A percentile compares a stretch with the other conserved stretches of the same genome.
Conservation (phyloP, 169 alveolate genomes). For the Hepatocystis sp. region DNA sequence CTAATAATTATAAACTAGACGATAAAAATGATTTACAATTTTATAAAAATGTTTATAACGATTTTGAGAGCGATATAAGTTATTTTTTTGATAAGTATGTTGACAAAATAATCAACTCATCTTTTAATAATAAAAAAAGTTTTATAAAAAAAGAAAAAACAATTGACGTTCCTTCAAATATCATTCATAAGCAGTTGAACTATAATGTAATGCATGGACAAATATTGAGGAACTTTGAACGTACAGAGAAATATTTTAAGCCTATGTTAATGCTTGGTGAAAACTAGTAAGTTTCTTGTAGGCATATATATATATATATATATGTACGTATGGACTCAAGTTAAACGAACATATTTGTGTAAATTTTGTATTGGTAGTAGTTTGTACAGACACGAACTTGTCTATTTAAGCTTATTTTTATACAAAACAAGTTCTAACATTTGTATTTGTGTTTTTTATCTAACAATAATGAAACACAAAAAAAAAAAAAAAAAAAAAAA, state of each 20-base stretch:
- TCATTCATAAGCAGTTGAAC: slow-evolving; percentile 14
- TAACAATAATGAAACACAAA: too few species aligned
- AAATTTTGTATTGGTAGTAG: too few species aligned
- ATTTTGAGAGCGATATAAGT: slow-evolving; percentile 50
- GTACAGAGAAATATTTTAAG: slow-evolving; percentile 10
- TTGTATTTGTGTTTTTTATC: too few species aligned
- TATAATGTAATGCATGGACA: slow-evolving; percentile 8
- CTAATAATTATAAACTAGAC: neutral
- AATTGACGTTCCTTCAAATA: neutral
- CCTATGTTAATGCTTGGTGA: neutral
- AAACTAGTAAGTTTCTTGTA: slow-evolving; percentile 1
- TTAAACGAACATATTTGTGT: neutral
- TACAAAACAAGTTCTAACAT: too few species aligned
- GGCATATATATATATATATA: neutral
- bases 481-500: too few species aligned
- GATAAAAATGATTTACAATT: neutral
- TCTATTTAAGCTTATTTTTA: too few species aligned
- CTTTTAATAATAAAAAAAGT: slow-evolving; percentile 1
- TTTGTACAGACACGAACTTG: too few species aligned
- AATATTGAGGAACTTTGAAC: slow-evolving; percentile 15
- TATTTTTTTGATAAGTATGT: slow-evolving; percentile 24
- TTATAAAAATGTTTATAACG: slow-evolving; percentile 45
- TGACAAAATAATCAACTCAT: slow-evolving; percentile 33
- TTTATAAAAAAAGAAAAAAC: neutral
- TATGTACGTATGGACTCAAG: neutral